Percentiles rank a stretch among this genome's conserved stretches.
Evolutionary conservation across 345 rosid species (phyloP).

Genomic region (Salix purpurea): DNA sequence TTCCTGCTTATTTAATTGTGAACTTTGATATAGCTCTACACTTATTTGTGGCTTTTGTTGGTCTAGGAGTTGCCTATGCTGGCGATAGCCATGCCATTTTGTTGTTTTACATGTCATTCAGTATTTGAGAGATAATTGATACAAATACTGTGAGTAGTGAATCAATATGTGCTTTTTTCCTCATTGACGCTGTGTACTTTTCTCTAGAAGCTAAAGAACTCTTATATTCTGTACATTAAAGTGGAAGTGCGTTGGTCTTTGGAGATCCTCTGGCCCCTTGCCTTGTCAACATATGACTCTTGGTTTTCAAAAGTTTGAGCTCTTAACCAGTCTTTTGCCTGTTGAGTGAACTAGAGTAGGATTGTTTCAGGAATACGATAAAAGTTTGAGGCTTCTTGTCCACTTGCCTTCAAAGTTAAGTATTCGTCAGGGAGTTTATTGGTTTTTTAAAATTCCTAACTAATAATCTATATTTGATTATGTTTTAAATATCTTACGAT

Average conservation of each 20-base stretch:
- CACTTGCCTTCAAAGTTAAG: too few relatives aligned
- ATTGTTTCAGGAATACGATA: background rate
- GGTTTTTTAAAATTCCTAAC: too few relatives aligned
- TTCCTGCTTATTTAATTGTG: background rate
- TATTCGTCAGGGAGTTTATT: too few relatives aligned
- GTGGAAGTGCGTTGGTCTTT: background rate
- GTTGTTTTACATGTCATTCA: background rate
- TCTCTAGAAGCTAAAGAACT: background rate
- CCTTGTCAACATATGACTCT: background rate
- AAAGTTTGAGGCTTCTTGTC: too few relatives aligned
- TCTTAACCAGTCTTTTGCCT: background rate
- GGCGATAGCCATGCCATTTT: background rate
- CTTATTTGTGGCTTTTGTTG: background rate
- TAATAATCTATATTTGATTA: too few relatives aligned
- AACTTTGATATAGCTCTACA: too few relatives aligned
- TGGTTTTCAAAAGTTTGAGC: background rate
- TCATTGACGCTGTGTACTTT: background rate
- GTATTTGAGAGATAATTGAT: background rate
- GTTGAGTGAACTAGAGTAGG: background rate
- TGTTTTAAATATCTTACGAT: too few relatives aligned
- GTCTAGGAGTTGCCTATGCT: background rate
- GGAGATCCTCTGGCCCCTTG: background rate
- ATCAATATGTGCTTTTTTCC: background rate
- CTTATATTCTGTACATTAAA: background rate
- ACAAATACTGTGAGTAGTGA: background rate